phyloP scores from a whole-genome alignment of 495 filamentous ascomycete species.

The Daldinia bambusicola region DNA sequence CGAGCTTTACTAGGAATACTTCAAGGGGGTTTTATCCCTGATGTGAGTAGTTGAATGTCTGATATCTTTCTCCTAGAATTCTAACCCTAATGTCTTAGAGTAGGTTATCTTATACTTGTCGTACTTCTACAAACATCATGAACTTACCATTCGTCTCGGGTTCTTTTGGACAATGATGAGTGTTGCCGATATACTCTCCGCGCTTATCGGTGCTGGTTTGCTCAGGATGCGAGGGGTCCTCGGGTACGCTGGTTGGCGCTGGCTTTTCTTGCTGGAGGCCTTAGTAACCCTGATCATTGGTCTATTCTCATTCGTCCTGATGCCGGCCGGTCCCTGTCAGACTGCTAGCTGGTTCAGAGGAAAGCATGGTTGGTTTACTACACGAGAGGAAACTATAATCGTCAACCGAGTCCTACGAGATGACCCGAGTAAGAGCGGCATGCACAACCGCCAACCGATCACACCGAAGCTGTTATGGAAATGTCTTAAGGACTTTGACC shows the following conservation, averaged over 20 bases:
- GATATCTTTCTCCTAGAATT: neutral
- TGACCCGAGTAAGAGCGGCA: constrained; percentile 72
- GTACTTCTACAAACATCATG: constrained; percentile 50
- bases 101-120: constrained; percentile 40
- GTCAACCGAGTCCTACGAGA: constrained; percentile 78
- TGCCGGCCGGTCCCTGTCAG: constrained; percentile 77
- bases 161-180: constrained; percentile 73
- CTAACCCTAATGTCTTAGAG: constrained; percentile 13
- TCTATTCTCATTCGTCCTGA: constrained; percentile 69
- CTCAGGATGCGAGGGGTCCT: constrained; percentile 69
- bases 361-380: constrained; percentile 76
- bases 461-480: constrained; percentile 68
- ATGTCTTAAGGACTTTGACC: constrained; percentile 73
- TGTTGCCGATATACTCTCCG: constrained; percentile 69
- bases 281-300: constrained; percentile 70
- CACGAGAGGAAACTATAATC: constrained; percentile 72
- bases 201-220: constrained; percentile 76
- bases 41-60: constrained; percentile 31
- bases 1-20: constrained; percentile 73
- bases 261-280: constrained; percentile 70
- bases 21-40: constrained; percentile 73
- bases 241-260: constrained; percentile 75
- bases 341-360: constrained; percentile 68
- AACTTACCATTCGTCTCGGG: constrained; percentile 52
- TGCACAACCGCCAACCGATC: constrained; percentile 71